Evolutionary conservation across 2,329 filamentous ascomycete genomes (phyloP), one percentile per base, ranked within the genome.

Genomic region (Colletotrichum higginsianum): DNA sequence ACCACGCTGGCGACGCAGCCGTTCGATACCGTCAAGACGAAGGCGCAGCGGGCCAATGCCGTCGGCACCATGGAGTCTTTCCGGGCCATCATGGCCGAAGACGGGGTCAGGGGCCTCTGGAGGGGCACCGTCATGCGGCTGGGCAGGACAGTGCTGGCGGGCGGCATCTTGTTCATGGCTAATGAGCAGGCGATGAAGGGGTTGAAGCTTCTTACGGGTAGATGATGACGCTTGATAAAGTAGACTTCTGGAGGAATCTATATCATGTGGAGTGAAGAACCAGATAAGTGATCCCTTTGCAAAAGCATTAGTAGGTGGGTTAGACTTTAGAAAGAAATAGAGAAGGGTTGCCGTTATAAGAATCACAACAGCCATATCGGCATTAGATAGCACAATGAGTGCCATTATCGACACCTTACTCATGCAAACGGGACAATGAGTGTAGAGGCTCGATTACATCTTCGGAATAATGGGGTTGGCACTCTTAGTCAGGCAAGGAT

Each of bases 1-100:
- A 58, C 66, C 12, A 69, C 66, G 1, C n/a, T 69, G 13, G 61
- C 61, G 5, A 69, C 66, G n/a, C 66, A 69, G 61, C 66, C 66
- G 2, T 69, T 69, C 5, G 66, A 69, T 4, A 69, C 66, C 2
- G 21, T 69, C 66, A 69, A 69, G 38, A 69, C 66, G 2, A 69
- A 69, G 18, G 66, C 61, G 7, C 66, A 69, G 40, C 61, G 65
- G 35, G 66, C 66, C 12, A 65, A 53, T 12, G 66, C 53, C 13
- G 66, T 69, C 21, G 61, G 66, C 16, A 69, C 66, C 0, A 60
- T 69, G 61, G 61, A 69, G 47, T 69, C 66, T 0, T 65, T 69
- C 18, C 35, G 61, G 2, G 44, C 53, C 1, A 60, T 69, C 16
- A 35, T 69, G 53, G 53, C 66, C 7, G 66, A 69, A 30, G 66